phyloP scores from a whole-genome alignment of 2,329 filamentous ascomycete species.

The Apiospora malaysiana region DNA sequence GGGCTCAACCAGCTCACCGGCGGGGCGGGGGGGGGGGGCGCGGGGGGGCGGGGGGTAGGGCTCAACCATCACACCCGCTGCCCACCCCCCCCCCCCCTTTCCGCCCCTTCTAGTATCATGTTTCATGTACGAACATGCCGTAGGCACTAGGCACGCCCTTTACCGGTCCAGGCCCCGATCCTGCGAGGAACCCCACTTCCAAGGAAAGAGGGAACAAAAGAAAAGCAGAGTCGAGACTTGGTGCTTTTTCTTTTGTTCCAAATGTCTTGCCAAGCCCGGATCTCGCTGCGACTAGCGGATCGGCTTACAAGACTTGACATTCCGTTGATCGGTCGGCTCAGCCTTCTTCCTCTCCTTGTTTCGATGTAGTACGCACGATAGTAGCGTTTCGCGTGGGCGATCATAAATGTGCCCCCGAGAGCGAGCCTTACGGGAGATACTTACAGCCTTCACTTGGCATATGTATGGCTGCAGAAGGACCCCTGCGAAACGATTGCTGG shows the following conservation, averaged over 20 bases:
- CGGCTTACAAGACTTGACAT: neutral
- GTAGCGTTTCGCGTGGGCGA: neutral
- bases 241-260: neutral
- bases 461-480: neutral
- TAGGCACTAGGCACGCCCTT: neutral
- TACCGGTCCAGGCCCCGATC: neutral
- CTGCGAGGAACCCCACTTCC: neutral
- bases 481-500: neutral
- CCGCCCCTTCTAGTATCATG: neutral
- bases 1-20: slow-evolving; percentile 11
- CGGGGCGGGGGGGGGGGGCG: no score
- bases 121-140: neutral
- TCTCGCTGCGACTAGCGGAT: neutral
- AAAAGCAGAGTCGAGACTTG: neutral
- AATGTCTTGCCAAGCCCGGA: neutral
- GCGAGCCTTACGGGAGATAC: neutral
- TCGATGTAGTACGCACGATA: neutral
- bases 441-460: neutral
- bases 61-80: slow-evolving; percentile 5
- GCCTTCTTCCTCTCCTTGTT: neutral
- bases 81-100: neutral
- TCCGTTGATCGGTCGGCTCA: neutral
- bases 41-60: no score
- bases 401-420: neutral
- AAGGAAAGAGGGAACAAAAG: neutral